Base-by-base conservation (phyloP, 257 asterid genomes). In the Solanum medicagineum region DNA sequence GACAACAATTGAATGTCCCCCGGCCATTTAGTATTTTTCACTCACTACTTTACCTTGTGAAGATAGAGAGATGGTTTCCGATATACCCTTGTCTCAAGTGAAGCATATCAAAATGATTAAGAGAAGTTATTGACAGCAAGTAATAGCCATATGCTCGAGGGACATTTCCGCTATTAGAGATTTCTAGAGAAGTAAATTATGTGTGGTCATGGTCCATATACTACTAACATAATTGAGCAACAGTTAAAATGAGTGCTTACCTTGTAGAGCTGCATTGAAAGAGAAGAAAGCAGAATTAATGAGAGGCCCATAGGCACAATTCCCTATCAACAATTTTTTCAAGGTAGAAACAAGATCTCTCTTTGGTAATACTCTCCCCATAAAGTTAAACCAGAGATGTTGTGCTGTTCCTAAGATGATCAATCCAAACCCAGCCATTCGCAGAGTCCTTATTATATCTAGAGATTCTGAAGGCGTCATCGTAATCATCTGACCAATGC, bases 251-350 rank as follows among this genome's bases (percentile, higher is more conserved):
- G 26, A 42, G 20, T 44, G 20, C 29, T 12, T 71, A 94, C 99
- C 98, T 94, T 94, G 99, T 83, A 93, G 87, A 79, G 89, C 94
- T 10, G 99, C 98, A 86, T 94, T 96, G 88, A 83, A 96, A 84
- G 95, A 87, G 91, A 91, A 96, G 93, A 96, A 93, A 42, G 66
- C 47, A 4, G 93, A 89, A 89, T 92, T 92, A 84, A 93, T 88
- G 59, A 84, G 11, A 77, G 98, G 95, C 87, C 92, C 97, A 81
- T 75, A 93, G 57, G 86, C 63, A 68, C 93, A 91, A 92, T 94
- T 98, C 19, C 99, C 98, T 87, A 91, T 87, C 81, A 87, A 89
- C 81, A 94, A 85, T 81, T 96, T 96, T 96, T 96, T 96, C 84
- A 93, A 87, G 40, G 97, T 94, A 81, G 92, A 85, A 47, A 91